Evolutionary conservation across 768 basidiomycete species (phyloP), one percentile per base, ranked within the genome.

Genomic region (Leucocoprinus leucothites): DNA sequence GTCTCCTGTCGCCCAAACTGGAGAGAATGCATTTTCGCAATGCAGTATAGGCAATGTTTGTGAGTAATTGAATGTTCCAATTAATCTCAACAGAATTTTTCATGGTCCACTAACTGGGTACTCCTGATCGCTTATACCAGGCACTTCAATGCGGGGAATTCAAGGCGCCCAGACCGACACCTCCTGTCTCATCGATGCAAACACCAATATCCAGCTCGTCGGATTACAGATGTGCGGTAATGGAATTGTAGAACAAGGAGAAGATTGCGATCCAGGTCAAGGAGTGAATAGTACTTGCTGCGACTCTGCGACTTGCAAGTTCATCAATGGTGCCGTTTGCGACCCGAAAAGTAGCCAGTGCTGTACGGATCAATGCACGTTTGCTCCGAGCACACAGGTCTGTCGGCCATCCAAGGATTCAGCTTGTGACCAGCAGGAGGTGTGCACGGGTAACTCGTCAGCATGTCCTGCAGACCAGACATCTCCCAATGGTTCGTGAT

Each of bases 11-110:
- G 77, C 87, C 9, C 72, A 82, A 57, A 58, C 75, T 1, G 78
- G 77, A 34, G 89, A 94, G 65, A 80, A 76, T 57, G 65, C 71
- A 11, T 96, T 96, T 65, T 91, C 89, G 0, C 82, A 74, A 11
- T 96, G 93, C 71, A 85, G 77, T 50, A 64, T 94, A 31, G 93
- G 93, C 44, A 94, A 94, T 67, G 85, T 94, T 55, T 94, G 92
- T 89, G 62, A 58, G 83, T 69, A 11, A 4, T 14, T 38, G 25
- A 25, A 42, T 14, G 40, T 46, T 57, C 36, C 53, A 44, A 55
- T 45, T 34, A 41, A 53, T 38, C 31, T 40, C 34, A 19, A 53
- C 19, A n/a, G 45, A 48, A 21, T 14, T 22, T 38, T 36, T 38
- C 48, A 40, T 40, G 19, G 36, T 28, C n/a, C 54, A 13, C 53